Evolutionary conservation across 202 grass and related monocot species (phyloP).

Genomic region (Hordeum pubiflorum): DNA sequence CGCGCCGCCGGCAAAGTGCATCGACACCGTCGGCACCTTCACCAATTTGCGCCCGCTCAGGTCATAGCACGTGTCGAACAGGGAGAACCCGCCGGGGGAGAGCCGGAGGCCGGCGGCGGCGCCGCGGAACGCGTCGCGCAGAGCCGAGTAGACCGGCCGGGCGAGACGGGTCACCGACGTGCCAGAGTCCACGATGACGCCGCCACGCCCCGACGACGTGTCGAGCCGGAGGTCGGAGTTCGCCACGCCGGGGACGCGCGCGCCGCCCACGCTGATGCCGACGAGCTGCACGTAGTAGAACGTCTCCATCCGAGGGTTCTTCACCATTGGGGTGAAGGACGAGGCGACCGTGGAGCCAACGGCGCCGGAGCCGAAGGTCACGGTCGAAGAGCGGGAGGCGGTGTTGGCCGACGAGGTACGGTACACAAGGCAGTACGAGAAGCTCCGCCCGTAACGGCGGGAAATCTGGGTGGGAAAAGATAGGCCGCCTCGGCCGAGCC

Average conservation of each 20-base stretch:
- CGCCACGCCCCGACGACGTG: conserved; percentile 57
- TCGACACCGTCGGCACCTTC: conserved; percentile 70
- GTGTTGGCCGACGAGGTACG: conserved; percentile 37
- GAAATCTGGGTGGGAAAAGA: conserved; percentile 86
- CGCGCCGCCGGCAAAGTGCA: conserved; percentile 65
- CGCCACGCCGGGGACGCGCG: conserved; percentile 53
- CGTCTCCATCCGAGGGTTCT: conserved; percentile 80
- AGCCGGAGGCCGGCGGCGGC: conserved; percentile 43
- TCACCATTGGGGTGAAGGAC: conserved; percentile 75
- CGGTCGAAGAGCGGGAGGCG: conserved; percentile 43
- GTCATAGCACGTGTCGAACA: conserved; percentile 99
- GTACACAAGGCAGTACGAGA: conserved; percentile 97
- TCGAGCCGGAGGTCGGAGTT: conserved; percentile 61
- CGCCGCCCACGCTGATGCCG: conserved; percentile 80
- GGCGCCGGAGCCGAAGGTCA: conserved; percentile 44
- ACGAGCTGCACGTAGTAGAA: conserved; percentile 92
- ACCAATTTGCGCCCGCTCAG: conserved; percentile 64
- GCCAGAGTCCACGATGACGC: conserved; percentile 71
- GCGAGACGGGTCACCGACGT: conserved; percentile 58
- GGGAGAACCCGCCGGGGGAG: conserved; percentile 68
- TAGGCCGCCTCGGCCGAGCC: conserved; percentile 69
- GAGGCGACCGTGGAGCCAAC: background rate
- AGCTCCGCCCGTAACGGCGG: conserved; percentile 61
- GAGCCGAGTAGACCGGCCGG: conserved; percentile 40
- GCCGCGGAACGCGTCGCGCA: conserved; percentile 68